phyloP scores from a whole-genome alignment of 441 rosid species.

The Euphorbia corollata region DNA sequence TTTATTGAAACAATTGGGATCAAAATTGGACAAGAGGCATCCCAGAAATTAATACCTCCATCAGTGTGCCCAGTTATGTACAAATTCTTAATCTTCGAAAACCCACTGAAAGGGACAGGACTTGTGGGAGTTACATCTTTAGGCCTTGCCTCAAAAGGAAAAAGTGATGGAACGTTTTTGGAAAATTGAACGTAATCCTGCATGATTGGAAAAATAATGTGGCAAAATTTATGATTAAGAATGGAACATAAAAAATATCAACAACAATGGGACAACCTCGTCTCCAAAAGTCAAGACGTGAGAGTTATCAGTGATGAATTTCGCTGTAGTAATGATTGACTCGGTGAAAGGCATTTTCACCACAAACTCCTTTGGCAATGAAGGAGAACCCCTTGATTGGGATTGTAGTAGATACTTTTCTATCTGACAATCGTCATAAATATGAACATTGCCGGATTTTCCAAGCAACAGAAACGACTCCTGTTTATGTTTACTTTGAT shows the following conservation, averaged over 20 bases:
- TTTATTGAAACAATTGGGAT: constrained; percentile 55
- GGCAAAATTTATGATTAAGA: background rate
- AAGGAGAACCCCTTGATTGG: constrained; percentile 66
- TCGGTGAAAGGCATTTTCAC: constrained; percentile 60
- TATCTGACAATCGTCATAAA: constrained; percentile 63
- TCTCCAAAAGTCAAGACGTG: constrained; percentile 37
- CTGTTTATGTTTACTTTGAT: constrained; percentile 56
- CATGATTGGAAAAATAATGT: constrained; percentile 12
- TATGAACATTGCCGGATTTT: constrained; percentile 67
- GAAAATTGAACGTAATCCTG: constrained; percentile 53
- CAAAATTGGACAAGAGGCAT: constrained; percentile 58
- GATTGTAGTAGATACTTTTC: constrained; percentile 78
- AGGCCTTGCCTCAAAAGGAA: constrained; percentile 46
- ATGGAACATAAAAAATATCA: background rate
- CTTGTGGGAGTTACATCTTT: constrained; percentile 44
- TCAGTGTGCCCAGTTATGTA: constrained; percentile 79
- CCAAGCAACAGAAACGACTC: constrained; percentile 59
- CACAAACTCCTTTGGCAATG: constrained; percentile 65
- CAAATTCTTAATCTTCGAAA: constrained; percentile 66
- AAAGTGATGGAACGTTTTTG: constrained; percentile 43
- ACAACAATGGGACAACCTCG: constrained; percentile 30
- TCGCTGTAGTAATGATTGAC: constrained; percentile 55
- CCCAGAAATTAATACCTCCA: constrained; percentile 83
- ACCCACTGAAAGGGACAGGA: constrained; percentile 50
- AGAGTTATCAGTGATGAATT: constrained; percentile 47